Conservation (phyloP, 495 filamentous ascomycete genomes). For the Tetracladium marchalianum region DNA sequence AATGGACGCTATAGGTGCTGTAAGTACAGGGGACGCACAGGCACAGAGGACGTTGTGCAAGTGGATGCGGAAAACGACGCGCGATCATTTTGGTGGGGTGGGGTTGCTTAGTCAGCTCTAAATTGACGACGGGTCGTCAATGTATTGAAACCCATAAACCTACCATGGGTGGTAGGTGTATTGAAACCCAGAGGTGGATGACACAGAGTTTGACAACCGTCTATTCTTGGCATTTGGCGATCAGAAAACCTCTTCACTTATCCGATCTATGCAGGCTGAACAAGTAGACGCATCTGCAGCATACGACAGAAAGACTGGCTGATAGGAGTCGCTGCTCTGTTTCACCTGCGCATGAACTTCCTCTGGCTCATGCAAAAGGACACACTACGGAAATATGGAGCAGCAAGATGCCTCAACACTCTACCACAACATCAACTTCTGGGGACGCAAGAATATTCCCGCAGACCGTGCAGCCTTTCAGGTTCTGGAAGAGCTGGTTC, state of each 20-base stretch:
- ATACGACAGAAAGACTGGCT: slow-evolving; percentile 11
- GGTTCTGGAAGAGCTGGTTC: slow-evolving; percentile 8
- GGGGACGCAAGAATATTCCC: slow-evolving; percentile 7
- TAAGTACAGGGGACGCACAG: too few relatives aligned
- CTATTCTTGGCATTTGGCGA: slow-evolving; percentile 9
- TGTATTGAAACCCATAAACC: too few relatives aligned
- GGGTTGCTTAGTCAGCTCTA: too few relatives aligned
- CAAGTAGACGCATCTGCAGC: slow-evolving; percentile 2
- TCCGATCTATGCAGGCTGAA: slow-evolving; percentile 6
- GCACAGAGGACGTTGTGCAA: too few relatives aligned
- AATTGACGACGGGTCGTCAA: too few relatives aligned
- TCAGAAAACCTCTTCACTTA: slow-evolving; percentile 7
- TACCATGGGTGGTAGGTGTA: too few relatives aligned
- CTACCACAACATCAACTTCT: slow-evolving; percentile 8
- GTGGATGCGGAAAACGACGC: too few relatives aligned
- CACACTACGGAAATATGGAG: slow-evolving; percentile 7
- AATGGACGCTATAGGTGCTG: not conserved
- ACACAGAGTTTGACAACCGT: slow-evolving; percentile 7
- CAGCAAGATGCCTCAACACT: slow-evolving; percentile 4
- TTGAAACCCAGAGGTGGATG: too few relatives aligned
- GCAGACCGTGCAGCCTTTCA: slow-evolving; percentile 9
- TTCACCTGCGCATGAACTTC: slow-evolving; percentile 11
- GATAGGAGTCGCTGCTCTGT: slow-evolving; percentile 8
- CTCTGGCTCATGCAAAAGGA: slow-evolving; percentile 5
- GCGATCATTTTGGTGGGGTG: too few relatives aligned